phyloP scores from a whole-genome alignment of 148 eudicot genomes.

The Tetragonia tetragonoides region DNA sequence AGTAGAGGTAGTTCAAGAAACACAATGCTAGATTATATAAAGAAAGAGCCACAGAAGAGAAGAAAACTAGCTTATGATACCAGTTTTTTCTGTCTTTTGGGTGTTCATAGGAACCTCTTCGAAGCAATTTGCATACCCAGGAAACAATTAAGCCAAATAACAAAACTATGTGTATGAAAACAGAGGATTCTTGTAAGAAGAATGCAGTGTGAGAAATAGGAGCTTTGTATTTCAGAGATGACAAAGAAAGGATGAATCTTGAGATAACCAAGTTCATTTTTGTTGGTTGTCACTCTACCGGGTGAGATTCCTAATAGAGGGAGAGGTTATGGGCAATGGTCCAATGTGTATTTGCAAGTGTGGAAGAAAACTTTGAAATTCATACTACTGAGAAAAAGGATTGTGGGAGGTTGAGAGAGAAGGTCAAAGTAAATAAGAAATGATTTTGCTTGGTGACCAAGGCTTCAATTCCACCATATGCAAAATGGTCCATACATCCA shows the following conservation, averaged over 20 bases:
- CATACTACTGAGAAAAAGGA: no score
- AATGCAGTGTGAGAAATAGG: constrained; percentile 19
- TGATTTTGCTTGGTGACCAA: no score
- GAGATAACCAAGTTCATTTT: not conserved
- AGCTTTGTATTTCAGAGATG: not conserved
- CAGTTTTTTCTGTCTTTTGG: constrained; percentile 29
- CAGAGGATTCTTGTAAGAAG: constrained; percentile 30
- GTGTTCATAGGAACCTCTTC: constrained; percentile 7
- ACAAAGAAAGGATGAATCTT: not conserved
- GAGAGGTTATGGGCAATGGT: no score
- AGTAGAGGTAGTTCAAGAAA: constrained; percentile 38
- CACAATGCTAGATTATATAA: constrained; percentile 36
- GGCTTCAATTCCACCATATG: no score
- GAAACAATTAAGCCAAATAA: constrained; percentile 29
- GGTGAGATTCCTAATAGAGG: no score
- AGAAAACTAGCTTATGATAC: constrained; percentile 32
- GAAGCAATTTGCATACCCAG: constrained; percentile 35
- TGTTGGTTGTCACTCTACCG: no score
- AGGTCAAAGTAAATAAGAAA: no score
- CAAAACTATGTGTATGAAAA: constrained; percentile 35
- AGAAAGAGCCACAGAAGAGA: constrained; percentile 35
- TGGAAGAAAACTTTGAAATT: no score
- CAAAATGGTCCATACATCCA: no score
- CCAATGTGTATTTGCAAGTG: no score
- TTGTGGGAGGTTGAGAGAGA: no score